phyloP scores from a whole-genome alignment of 2,329 filamentous ascomycete species.

The Blastomyces parvus region DNA sequence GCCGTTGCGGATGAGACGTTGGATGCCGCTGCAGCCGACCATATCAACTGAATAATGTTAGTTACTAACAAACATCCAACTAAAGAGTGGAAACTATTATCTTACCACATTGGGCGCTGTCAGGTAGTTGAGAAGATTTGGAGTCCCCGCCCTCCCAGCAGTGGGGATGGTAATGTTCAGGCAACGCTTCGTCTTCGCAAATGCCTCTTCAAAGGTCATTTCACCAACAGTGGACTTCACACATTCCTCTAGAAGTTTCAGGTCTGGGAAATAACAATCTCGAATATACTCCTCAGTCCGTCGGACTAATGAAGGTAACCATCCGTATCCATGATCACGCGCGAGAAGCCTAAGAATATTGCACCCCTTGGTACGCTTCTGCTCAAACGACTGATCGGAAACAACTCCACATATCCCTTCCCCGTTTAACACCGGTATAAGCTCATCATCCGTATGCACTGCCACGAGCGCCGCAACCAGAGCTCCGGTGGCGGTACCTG shows the following conservation, averaged over 20 bases:
- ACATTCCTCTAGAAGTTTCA: conserved; percentile 70
- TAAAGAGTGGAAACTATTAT: conserved; percentile 20
- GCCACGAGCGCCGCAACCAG: conserved; percentile 81
- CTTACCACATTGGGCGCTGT: conserved; percentile 85
- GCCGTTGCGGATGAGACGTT: conserved; percentile 48
- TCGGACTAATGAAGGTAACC: conserved; percentile 52
- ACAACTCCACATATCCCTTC: conserved; percentile 74
- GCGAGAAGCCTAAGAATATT: conserved; percentile 22
- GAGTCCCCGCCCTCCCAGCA: conserved; percentile 62
- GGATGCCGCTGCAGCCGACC: conserved; percentile 36
- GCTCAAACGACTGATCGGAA: conserved; percentile 47
- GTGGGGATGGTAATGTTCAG: conserved; percentile 87
- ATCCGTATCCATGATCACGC: conserved; percentile 25
- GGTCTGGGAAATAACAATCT: conserved; percentile 77
- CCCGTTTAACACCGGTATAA: conserved; percentile 65
- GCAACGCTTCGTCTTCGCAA: conserved; percentile 70
- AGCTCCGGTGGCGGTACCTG: conserved; percentile 81
- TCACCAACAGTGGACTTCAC: conserved; percentile 79
- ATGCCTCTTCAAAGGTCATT: conserved; percentile 88
- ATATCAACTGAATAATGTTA: conserved; percentile 47
- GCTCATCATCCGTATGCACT: conserved; percentile 76
- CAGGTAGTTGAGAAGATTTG: conserved; percentile 80
- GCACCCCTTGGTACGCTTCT: conserved; percentile 15
- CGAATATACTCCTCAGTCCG: conserved; percentile 59
- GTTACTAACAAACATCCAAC: conserved; percentile 1